A percentile compares a stretch with the other conserved stretches of the same genome.
These are phyloP conservation scores for Lophium mytilinum DNA, from an alignment of 495 filamentous ascomycete species.

Conservation along the genomic window DNA sequence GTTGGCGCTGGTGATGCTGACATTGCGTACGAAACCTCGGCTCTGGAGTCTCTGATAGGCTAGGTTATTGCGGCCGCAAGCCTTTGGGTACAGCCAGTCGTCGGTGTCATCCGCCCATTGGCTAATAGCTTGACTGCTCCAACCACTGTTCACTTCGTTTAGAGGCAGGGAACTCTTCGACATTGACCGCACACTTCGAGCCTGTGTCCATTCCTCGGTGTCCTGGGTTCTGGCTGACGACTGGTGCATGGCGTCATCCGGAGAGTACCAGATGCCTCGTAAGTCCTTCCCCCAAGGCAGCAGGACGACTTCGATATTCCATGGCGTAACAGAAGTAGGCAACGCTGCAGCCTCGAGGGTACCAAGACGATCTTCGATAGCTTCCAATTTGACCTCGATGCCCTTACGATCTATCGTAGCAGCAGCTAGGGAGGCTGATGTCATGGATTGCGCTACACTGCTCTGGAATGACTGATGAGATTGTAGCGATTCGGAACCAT, in stretches of 20 bases:
- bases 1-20: conserved; percentile 49
- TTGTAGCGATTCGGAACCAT: conserved; percentile 25
- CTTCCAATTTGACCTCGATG: conserved; percentile 37
- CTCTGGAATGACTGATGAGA: conserved; percentile 26
- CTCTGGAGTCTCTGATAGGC: conserved; percentile 56
- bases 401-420: conserved; percentile 31
- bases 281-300: conserved; percentile 54
- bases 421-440: conserved; percentile 28
- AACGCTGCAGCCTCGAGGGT: conserved; percentile 47
- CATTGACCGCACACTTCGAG: conserved; percentile 27
- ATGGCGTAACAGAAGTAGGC: conserved; percentile 50
- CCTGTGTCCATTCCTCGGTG: conserved; percentile 51
- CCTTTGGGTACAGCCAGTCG: conserved; percentile 50
- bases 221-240: conserved; percentile 32
- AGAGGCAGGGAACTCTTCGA: conserved; percentile 1
- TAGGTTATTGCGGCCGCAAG: conserved; percentile 45
- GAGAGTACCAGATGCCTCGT: conserved; percentile 52
- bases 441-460: conserved; percentile 12
- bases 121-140: conserved; percentile 36
- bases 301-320: conserved; percentile 61
- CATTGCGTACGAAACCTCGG: conserved; percentile 54
- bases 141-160: conserved; percentile 21
- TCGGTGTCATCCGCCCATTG: conserved; percentile 34
- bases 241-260: conserved; percentile 40
- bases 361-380: conserved; percentile 47